Evolutionary conservation across 176 grass and related monocot species (phyloP).

Genomic region (Calamus simplicifolius): DNA sequence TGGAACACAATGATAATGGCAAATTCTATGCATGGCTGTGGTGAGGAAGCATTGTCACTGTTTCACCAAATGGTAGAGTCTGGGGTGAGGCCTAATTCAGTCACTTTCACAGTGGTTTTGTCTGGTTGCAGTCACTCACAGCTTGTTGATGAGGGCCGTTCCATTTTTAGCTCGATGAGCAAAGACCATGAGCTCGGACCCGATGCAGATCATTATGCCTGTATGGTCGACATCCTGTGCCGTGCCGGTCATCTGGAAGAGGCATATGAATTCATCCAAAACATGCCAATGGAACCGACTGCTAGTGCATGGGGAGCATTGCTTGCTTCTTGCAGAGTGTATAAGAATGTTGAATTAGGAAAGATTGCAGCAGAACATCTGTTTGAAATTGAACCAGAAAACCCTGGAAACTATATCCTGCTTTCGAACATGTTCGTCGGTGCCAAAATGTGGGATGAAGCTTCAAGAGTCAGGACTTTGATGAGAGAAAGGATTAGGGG

Average conservation of each 20-base stretch:
- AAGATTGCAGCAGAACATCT: constrained; percentile 19
- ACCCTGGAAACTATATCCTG: constrained; percentile 21
- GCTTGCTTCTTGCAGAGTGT: constrained; percentile 18
- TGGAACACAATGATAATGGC: constrained; percentile 28
- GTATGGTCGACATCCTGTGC: constrained; percentile 21
- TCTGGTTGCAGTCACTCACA: constrained; percentile 25
- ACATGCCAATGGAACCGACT: constrained; percentile 19
- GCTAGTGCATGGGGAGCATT: constrained; percentile 15
- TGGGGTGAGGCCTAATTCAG: constrained; percentile 15
- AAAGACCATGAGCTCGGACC: constrained; percentile 6
- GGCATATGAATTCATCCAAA: constrained; percentile 23
- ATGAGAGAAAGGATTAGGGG: constrained; percentile 4
- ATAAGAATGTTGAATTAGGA: constrained; percentile 19
- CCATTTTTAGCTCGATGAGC: constrained; percentile 12
- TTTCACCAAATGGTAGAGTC: constrained; percentile 5
- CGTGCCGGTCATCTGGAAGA: constrained; percentile 19
- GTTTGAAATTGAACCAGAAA: constrained; percentile 27
- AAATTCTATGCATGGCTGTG: constrained; percentile 19
- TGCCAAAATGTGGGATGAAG: constrained; percentile 16
- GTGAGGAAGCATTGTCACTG: constrained; percentile 8
- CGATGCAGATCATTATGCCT: constrained; percentile 16
- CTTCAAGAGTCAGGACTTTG: constrained; percentile 3
- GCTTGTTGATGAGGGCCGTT: constrained; percentile 11
- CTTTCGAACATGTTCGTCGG: constrained; percentile 20
- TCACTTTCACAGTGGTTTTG: constrained; percentile 15